phyloP scores from a whole-genome alignment of 2,329 filamentous ascomycete species.

The Ceratocystis papillata region DNA sequence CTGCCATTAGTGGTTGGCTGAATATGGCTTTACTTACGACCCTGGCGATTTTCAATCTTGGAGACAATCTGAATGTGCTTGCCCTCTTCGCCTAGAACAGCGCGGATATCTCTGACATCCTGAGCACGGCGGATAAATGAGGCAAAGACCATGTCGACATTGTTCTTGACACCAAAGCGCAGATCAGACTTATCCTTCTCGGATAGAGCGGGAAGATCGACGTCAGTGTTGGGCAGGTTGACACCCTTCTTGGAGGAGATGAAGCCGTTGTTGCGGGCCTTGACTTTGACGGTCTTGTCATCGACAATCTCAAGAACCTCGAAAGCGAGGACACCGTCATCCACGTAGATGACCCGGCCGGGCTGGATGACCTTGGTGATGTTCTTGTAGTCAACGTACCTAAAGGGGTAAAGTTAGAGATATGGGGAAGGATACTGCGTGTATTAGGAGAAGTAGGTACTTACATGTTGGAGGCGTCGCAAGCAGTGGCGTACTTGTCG shows the following conservation, averaged over 20 bases:
- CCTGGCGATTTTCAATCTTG: conserved; percentile 99
- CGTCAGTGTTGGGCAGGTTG: conserved; percentile 96
- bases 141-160: conserved; percentile 97
- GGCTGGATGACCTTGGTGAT: conserved; percentile 94
- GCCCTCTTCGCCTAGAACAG: conserved; percentile 80
- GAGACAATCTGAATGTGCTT: conserved; percentile 98
- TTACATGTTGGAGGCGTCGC: conserved; percentile 88
- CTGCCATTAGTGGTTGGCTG: neutral
- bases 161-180: conserved; percentile 93
- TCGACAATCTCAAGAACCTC: conserved; percentile 82
- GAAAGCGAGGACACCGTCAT: conserved; percentile 95
- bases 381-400: conserved; percentile 99
- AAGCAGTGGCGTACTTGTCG: conserved; percentile 74
- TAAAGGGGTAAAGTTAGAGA: conserved; percentile 31
- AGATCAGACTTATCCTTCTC: conserved; percentile 97
- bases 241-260: conserved; percentile 99
- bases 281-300: conserved; percentile 75
- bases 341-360: conserved; percentile 93
- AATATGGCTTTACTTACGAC: conserved; percentile 36
- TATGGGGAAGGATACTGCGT: neutral
- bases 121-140: conserved; percentile 93
- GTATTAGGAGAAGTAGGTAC: conserved; percentile 29
- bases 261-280: conserved; percentile 92
- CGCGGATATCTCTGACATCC: conserved; percentile 86
- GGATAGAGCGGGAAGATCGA: conserved; percentile 91